Evolutionary conservation across 345 rosid species (phyloP), one percentile per base, ranked within the genome.

Genomic region (Microcos paniculata): DNA sequence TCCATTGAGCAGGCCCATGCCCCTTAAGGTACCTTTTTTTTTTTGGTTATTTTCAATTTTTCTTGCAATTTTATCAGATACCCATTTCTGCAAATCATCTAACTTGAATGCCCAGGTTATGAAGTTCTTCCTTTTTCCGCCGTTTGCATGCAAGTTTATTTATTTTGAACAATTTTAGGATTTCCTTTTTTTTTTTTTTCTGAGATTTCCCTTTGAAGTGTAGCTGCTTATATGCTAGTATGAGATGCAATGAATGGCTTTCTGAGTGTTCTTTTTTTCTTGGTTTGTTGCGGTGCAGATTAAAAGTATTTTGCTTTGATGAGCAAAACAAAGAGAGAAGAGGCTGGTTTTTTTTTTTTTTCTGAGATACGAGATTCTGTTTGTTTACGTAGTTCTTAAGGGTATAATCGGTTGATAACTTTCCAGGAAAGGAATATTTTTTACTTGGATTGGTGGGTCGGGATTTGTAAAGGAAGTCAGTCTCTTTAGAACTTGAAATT

Each of bases 51-150:
- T 43, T 46, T 13, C 26, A 1, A 0, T 68, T 58, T 58, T 5
- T 58, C 56, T 63, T 38, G 24, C 51, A 38, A 53, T 10, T 80
- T 80, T 79, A 53, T 70, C 76, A 28, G 71, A 51, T 3, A 77
- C 82, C 84, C 80, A 62, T 59, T 62, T 79, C 52, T 58, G 48
- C 8, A 49, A 62, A 75, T 74, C 51, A 45, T 80, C 46, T 48
- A 9, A 62, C 75, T 72, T 55, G 40, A 72, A 65, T 18, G 16
- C 80, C 80, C 84, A 55, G 84, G 30, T 77, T 64, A 53, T 46
- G 18, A 76, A 65, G 38, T 40, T 72, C 48, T 57, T 3, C 63
- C 78, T 49, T 78, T 13, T 23, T 11, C 11, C 8, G 31, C 6
- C 14, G 51, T 55, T 55, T 53, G 51, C 71, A 6, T 51, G 52